phyloP scores from a whole-genome alignment of 2,329 filamentous ascomycete species.

The Claviceps quebecensis region DNA sequence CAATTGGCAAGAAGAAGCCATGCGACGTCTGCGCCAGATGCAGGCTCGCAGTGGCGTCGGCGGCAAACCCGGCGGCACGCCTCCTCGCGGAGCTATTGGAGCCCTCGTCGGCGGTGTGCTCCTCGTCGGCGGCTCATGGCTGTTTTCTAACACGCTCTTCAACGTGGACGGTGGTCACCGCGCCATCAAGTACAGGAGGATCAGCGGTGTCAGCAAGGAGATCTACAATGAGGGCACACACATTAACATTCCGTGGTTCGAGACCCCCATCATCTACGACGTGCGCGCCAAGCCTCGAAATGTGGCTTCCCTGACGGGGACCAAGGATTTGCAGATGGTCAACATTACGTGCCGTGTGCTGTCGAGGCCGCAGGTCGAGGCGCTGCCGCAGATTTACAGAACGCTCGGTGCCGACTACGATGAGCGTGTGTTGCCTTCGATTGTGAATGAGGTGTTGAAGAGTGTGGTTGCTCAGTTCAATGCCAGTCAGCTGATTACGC shows the following conservation, averaged over 20 bases:
- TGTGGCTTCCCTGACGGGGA: conserved; percentile 91
- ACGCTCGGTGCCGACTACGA: conserved; percentile 94
- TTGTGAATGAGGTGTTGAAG: conserved; percentile 98
- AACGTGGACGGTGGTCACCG: conserved; percentile 96
- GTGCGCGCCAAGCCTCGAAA: conserved; percentile 96
- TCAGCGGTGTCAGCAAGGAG: conserved; percentile 87
- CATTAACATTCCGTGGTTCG: conserved; percentile 88
- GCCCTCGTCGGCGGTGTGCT: conserved; percentile 28
- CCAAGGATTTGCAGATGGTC: conserved; percentile 99
- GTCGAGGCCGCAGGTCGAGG: conserved; percentile 73
- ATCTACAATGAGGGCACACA: conserved; percentile 97
- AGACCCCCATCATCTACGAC: conserved; percentile 93
- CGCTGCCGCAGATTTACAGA: conserved; percentile 91
- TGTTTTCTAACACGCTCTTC: conserved; percentile 50
- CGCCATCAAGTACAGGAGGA: conserved; percentile 92
- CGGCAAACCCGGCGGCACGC: conserved; percentile 24
- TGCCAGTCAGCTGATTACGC: conserved; percentile 92
- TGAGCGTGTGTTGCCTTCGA: conserved; percentile 89
- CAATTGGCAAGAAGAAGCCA: conserved; percentile 35
- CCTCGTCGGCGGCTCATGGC: conserved; percentile 33
- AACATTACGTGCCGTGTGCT: conserved; percentile 99
- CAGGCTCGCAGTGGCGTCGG: conserved; percentile 28
- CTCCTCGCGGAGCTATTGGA: conserved; percentile 24
- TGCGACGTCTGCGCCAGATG: conserved; percentile 36
- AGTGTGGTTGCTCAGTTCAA: conserved; percentile 99